These are phyloP conservation scores for Apiosordaria backusii DNA, from an alignment of 495 filamentous ascomycete species.

Conservation along the genomic window DNA sequence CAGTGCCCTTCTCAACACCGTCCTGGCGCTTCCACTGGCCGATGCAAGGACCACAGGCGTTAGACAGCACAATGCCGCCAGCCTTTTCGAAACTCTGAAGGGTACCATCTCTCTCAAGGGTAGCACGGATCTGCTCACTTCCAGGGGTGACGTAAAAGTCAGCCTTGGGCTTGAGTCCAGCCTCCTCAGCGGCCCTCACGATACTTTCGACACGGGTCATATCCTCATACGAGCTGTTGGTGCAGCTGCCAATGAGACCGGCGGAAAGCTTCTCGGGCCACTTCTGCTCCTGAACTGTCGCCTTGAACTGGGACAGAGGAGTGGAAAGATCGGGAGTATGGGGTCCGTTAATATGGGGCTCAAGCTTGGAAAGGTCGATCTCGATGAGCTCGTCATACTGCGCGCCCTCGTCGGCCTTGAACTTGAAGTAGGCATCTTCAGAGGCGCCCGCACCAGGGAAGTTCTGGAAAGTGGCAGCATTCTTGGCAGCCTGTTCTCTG, in stretches of 20 bases:
- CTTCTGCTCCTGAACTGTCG: slow-evolving; percentile 73
- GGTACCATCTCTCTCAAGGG: slow-evolving; percentile 79
- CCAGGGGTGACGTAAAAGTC: slow-evolving; percentile 96
- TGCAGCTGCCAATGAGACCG: slow-evolving; percentile 94
- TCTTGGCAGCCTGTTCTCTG: slow-evolving; percentile 64
- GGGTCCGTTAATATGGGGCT: slow-evolving; percentile 96
- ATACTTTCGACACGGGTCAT: slow-evolving; percentile 93
- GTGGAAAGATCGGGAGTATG: slow-evolving; percentile 95
- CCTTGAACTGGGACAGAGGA: slow-evolving; percentile 80
- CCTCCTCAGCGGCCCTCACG: slow-evolving; percentile 82
- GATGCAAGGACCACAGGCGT: slow-evolving; percentile 94
- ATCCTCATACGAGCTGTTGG: slow-evolving; percentile 96
- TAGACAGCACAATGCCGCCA: slow-evolving; percentile 85
- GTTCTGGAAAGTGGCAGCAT: slow-evolving; percentile 53
- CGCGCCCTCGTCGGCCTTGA: slow-evolving; percentile 73
- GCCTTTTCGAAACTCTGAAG: slow-evolving; percentile 82
- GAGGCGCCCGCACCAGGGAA: slow-evolving; percentile 35
- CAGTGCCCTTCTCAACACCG: slow-evolving; percentile 70
- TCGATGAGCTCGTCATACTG: slow-evolving; percentile 87
- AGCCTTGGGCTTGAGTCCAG: slow-evolving; percentile 80
- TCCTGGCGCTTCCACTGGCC: slow-evolving; percentile 96
- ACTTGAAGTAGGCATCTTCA: slow-evolving; percentile 40
- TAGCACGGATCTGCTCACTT: slow-evolving; percentile 94
- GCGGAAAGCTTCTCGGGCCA: slow-evolving; percentile 92
- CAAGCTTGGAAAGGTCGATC: slow-evolving; percentile 85